These are phyloP conservation scores for Fusarium succisae DNA, from an alignment of 2,329 filamentous ascomycete species.

Conservation along the genomic window DNA sequence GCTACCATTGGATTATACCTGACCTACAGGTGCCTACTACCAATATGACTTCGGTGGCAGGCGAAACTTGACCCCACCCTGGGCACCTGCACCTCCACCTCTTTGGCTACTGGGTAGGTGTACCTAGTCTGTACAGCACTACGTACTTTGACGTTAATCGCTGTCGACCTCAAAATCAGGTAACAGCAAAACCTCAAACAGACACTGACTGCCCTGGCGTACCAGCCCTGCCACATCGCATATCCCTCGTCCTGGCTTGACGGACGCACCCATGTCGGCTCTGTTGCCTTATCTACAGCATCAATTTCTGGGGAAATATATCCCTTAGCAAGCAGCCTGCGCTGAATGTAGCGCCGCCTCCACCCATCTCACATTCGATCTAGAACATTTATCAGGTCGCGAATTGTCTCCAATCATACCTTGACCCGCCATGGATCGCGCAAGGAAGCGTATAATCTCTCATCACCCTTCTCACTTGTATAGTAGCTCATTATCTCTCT, in stretches of 20 bases:
- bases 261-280: conserved; percentile 53
- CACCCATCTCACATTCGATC: conserved; percentile 27
- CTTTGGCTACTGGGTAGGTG: background rate
- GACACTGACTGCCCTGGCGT: conserved; percentile 8
- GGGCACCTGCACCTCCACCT: conserved; percentile 21
- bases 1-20: background rate
- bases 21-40: background rate
- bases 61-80: conserved; percentile 2
- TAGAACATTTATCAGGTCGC: conserved; percentile 35
- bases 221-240: conserved; percentile 32
- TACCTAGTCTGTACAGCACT: background rate
- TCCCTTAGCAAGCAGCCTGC: conserved; percentile 54
- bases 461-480: background rate
- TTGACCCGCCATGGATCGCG: conserved; percentile 68
- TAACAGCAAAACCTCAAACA: conserved; percentile 30
- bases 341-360: conserved; percentile 59
- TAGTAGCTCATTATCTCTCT: conserved; percentile 31
- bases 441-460: conserved; percentile 65
- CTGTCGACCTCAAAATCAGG: conserved; percentile 35
- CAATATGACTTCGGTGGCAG: background rate
- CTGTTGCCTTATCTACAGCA: conserved; percentile 48
- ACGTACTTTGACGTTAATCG: conserved; percentile 4
- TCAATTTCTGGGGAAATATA: conserved; percentile 49
- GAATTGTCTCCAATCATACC: conserved; percentile 37
- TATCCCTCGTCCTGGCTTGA: conserved; percentile 39